A percentile compares a stretch with the other conserved stretches of the same genome.
These are phyloP conservation scores for Tetracladium maxilliforme DNA, from an alignment of 2,329 filamentous ascomycete genomes.

Conservation along the genomic window DNA sequence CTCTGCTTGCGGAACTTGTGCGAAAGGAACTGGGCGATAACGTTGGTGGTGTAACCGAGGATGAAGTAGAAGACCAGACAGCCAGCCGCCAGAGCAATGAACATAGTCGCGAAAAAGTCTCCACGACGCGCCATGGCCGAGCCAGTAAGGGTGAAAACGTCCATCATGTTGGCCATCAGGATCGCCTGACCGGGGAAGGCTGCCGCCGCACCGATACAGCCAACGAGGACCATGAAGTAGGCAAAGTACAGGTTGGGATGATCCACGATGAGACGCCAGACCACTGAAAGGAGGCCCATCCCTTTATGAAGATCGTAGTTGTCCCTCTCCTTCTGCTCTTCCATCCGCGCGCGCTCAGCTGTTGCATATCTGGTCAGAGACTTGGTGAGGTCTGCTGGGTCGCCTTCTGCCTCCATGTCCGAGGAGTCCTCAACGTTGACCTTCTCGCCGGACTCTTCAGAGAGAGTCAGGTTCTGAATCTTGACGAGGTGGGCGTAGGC, in stretches of 20 bases:
- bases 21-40: background rate
- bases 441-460: constrained; percentile 19
- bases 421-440: constrained; percentile 2
- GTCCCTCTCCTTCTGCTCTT: constrained; percentile 6
- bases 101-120: constrained; percentile 29
- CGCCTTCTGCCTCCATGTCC: constrained; percentile 3
- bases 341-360: constrained; percentile 5
- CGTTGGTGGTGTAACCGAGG: constrained; percentile 26
- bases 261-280: constrained; percentile 41
- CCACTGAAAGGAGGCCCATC: constrained; percentile 31
- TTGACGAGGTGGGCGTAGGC: constrained; percentile 55
- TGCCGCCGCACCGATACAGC: constrained; percentile 17
- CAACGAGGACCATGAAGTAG: constrained; percentile 32
- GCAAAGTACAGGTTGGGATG: constrained; percentile 33
- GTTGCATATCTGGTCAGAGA: constrained; percentile 5
- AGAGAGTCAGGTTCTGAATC: constrained; percentile 39
- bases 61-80: constrained; percentile 37
- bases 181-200: constrained; percentile 35
- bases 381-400: constrained; percentile 2
- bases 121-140: too few relatives aligned
- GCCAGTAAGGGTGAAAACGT: constrained; percentile 23
- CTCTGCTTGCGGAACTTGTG: constrained; percentile 34
- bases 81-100: constrained; percentile 39
- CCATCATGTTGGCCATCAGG: constrained; percentile 37
- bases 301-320: constrained; percentile 15